Conservation (phyloP, 2,329 filamentous ascomycete genomes). For the Cadophora sp. region DNA sequence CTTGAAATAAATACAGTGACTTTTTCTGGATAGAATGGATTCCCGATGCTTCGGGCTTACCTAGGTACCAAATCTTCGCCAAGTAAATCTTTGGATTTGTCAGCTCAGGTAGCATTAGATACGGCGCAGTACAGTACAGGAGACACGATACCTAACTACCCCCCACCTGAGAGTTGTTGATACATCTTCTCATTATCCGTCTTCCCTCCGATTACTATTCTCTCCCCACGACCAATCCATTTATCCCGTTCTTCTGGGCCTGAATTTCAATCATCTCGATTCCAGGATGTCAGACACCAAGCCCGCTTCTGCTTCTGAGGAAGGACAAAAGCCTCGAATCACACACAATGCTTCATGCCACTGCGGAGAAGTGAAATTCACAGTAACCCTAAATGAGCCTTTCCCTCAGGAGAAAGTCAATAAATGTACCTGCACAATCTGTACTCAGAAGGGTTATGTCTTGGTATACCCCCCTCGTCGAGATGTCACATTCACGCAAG, state of each 20-base stretch:
- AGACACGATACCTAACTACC: background rate
- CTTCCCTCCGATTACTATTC: background rate
- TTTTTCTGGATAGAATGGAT: no score
- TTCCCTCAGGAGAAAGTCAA: slow-evolving; percentile 55
- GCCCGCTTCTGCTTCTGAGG: slow-evolving; percentile 9
- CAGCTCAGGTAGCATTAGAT: background rate
- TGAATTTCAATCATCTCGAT: background rate
- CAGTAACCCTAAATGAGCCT: slow-evolving; percentile 57
- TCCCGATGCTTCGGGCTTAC: no score
- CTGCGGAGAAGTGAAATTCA: slow-evolving; percentile 59
- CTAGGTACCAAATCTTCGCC: background rate
- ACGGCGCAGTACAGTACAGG: background rate
- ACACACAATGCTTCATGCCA: slow-evolving; percentile 64
- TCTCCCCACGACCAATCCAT: background rate
- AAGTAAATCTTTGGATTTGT: slow-evolving; percentile 7
- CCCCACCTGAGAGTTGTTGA: background rate
- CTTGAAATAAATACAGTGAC: no score
- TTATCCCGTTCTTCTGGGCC: background rate
- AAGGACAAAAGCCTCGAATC: slow-evolving; percentile 13
- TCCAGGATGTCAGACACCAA: slow-evolving; percentile 9
- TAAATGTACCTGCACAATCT: slow-evolving; percentile 73
- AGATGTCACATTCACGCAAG: slow-evolving; percentile 30
- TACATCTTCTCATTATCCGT: background rate
- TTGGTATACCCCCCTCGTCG: slow-evolving; percentile 43
- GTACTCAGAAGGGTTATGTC: slow-evolving; percentile 57